Conservation (phyloP, 768 basidiomycete genomes). For the Termitomyces heimii region DNA sequence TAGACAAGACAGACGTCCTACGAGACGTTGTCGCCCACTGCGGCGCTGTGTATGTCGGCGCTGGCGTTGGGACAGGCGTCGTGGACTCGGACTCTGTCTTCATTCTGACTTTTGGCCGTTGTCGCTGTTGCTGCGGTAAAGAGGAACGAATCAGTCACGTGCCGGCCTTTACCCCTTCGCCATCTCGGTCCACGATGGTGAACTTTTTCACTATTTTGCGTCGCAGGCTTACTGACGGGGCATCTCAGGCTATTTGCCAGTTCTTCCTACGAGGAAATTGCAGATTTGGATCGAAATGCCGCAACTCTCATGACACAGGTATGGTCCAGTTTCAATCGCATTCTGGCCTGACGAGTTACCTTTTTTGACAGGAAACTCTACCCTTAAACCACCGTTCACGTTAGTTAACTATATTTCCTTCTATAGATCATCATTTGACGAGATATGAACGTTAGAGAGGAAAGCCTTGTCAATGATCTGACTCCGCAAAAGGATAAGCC, state of each 20-base stretch:
- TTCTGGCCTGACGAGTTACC: neutral
- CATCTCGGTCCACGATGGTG: conserved; percentile 17
- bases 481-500: conserved; percentile 60
- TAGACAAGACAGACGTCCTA: conserved; percentile 8
- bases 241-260: conserved; percentile 46
- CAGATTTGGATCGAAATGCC: conserved; percentile 59
- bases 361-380: conserved; percentile 9
- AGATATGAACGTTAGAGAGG: conserved; percentile 43
- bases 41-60: conserved; percentile 21
- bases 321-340: conserved; percentile 1
- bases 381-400: conserved; percentile 25
- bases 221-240: neutral
- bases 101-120: too few relatives aligned
- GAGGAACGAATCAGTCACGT: neutral
- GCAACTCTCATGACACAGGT: conserved; percentile 40
- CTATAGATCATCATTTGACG: neutral
- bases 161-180: neutral
- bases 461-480: conserved; percentile 61
- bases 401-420: neutral
- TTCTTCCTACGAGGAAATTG: conserved; percentile 62
- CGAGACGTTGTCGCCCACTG: conserved; percentile 27
- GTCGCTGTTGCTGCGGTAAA: too few relatives aligned
- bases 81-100: conserved; percentile 34
- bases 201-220: neutral
- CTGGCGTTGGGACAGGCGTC: conserved; percentile 19